These are phyloP conservation scores for Echites panduratus DNA, from an alignment of 257 asterid genomes.

Conservation along the genomic window DNA sequence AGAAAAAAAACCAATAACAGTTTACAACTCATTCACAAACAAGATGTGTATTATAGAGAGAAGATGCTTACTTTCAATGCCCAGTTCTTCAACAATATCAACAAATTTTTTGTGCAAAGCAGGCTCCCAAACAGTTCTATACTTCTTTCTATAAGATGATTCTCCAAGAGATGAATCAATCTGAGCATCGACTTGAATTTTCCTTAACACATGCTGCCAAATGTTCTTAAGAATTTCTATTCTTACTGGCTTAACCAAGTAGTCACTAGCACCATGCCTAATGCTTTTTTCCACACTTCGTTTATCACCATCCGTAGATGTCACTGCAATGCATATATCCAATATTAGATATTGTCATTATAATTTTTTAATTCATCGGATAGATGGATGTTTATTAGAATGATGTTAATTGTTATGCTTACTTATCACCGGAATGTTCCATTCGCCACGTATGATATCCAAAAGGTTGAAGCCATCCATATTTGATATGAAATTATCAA, in stretches of 20 bases:
- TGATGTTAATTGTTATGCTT: neutral
- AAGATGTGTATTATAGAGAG: too few species aligned
- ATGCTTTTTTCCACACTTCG: constrained; percentile 55
- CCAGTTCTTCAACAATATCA: constrained; percentile 53
- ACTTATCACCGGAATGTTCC: constrained; percentile 74
- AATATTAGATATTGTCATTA: too few species aligned
- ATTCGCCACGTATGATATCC: constrained; percentile 56
- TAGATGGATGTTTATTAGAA: neutral
- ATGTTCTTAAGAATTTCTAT: constrained; percentile 57
- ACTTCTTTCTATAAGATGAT: constrained; percentile 49
- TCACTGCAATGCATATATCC: constrained; percentile 31
- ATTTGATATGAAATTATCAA: constrained; percentile 56
- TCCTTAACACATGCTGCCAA: constrained; percentile 63
- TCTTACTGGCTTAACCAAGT: constrained; percentile 62
- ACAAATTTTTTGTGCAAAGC: constrained; percentile 63
- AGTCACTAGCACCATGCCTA: constrained; percentile 73
- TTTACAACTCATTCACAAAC: too few species aligned
- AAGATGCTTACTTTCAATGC: constrained; percentile 42
- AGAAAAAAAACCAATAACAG: too few species aligned
- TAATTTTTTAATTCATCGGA: too few species aligned
- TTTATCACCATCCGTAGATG: constrained; percentile 53
- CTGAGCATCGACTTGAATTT: neutral
- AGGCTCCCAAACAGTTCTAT: constrained; percentile 61
- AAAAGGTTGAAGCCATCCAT: constrained; percentile 31
- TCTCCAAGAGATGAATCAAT: neutral